Evolutionary conservation across 2,329 filamentous ascomycete species (phyloP).

Genomic region (Hypoxylon sp.): DNA sequence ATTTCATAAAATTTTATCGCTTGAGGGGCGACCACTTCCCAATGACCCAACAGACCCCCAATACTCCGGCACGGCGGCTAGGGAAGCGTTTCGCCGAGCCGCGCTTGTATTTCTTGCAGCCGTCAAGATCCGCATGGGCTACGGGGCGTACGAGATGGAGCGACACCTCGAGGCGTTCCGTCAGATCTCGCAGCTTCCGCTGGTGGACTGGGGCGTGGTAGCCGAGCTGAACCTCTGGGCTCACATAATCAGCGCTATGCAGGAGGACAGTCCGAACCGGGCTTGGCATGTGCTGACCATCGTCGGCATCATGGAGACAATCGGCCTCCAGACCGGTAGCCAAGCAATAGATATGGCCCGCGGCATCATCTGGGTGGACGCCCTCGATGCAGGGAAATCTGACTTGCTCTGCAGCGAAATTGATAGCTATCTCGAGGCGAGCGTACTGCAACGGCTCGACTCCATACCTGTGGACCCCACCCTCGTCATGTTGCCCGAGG

Average conservation of each 20-base stretch:
- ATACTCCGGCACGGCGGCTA: constrained; percentile 45
- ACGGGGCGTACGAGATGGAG: constrained; percentile 39
- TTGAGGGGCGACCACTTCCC: constrained; percentile 46
- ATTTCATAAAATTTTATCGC: constrained; percentile 44
- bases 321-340: constrained; percentile 36
- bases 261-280: constrained; percentile 40
- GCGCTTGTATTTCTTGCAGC: constrained; percentile 47
- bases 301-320: constrained; percentile 45
- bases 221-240: constrained; percentile 51
- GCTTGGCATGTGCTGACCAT: constrained; percentile 47
- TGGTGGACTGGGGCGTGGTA: constrained; percentile 46
- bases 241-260: constrained; percentile 45
- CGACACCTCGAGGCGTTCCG: constrained; percentile 47
- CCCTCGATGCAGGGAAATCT: constrained; percentile 42
- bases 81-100: constrained; percentile 48
- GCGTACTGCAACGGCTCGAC: constrained; percentile 1
- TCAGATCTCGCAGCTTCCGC: constrained; percentile 47
- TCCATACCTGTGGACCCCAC: constrained; percentile 11
- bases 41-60: constrained; percentile 24
- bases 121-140: constrained; percentile 45
- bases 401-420: constrained; percentile 44
- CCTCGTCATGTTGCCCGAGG: neutral
- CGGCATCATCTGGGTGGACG: constrained; percentile 48
- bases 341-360: constrained; percentile 45
- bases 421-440: constrained; percentile 32